Percentiles rank a stretch among this genome's conserved stretches.
These are phyloP conservation scores for Paxillus involutus DNA, from an alignment of 768 basidiomycete species.

Conservation along the genomic window DNA sequence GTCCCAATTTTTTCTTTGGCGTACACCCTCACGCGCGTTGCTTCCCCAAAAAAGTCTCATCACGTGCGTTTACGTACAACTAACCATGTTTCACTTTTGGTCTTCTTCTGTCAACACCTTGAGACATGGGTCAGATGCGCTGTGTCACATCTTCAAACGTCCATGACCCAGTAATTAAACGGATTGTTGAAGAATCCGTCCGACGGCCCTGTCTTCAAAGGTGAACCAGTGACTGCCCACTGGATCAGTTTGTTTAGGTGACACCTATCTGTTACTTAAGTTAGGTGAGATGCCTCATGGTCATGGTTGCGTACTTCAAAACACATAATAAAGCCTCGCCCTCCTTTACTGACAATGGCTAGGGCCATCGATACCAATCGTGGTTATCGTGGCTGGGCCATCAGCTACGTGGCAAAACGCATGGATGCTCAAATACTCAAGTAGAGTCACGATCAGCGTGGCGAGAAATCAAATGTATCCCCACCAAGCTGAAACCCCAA, in stretches of 20 bases:
- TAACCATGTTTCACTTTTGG: slow-evolving; percentile 1
- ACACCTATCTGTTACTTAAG: not conserved
- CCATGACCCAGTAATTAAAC: not conserved
- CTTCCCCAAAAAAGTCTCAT: slow-evolving; percentile 29
- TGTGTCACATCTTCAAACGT: not conserved
- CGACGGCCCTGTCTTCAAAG: not conserved
- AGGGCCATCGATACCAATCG: slow-evolving; percentile 29
- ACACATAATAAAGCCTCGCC: slow-evolving; percentile 7
- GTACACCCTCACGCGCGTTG: slow-evolving; percentile 9
- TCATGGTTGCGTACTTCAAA: slow-evolving; percentile 3
- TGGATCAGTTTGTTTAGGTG: not conserved
- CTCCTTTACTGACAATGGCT: slow-evolving; percentile 2
- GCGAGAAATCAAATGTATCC: too few species aligned
- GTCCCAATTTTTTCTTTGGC: slow-evolving; percentile 32
- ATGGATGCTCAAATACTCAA: slow-evolving; percentile 1
- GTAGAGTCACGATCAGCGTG: too few species aligned
- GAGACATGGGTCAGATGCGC: not conserved
- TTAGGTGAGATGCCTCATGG: slow-evolving; percentile 2
- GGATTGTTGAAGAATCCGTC: too few species aligned
- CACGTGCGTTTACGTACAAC: slow-evolving; percentile 29
- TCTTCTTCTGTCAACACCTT: slow-evolving; percentile 1
- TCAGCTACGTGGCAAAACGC: slow-evolving; percentile 18
- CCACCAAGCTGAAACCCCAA: too few species aligned
- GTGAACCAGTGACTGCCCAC: not conserved
- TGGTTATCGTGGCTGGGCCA: slow-evolving; percentile 16